Base-by-base conservation (phyloP, 1,139 yeast species). In the Yamadazyma diddensiae region DNA sequence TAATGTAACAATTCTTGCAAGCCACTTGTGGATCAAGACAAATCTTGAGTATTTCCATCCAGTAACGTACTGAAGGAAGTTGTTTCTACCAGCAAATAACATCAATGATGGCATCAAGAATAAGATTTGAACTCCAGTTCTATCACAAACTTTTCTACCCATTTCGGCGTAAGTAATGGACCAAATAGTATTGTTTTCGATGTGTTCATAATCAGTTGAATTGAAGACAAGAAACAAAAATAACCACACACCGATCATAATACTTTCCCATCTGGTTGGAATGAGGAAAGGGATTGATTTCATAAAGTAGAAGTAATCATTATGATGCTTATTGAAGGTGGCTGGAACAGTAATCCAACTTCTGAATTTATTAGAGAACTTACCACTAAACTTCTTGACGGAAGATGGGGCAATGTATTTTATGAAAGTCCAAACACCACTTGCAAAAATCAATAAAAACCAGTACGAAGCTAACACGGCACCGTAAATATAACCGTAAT, bases 61-160 rank as follows among this genome's bases (percentile, higher is more conserved):
- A 3, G 87, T 77, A 26, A 78, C 30, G 65, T 73, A 69, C 42
- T 76, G 75, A 47, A 83, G 55, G 33, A 82, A 57, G 50, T 82
- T 83, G 52, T 83, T 83, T 59, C 86, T 65, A n/a, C 84, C 83
- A 7, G 79, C 77, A 50, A 79, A 77, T 28, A 79, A 53, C 14
- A 77, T 58, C 28, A 75, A 48, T 5, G 72, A 36, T 4, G 87
- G 86, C 35, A 75, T 53, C 36, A 72, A 60, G 34, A 67, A 65
- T 31, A 69, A 49, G 5, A 72, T 62, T 37, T 77, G 47, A 13
- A 73, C 52, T 15, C 82, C 86, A 2, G 80, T 54, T 53, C 94
- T 66, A 47, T 77, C 82, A 26, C 79, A 84, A 24, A 75, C 54
- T 39, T 72, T 70, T 46, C 79, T 60, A 34, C 78, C 73, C 46